These are phyloP conservation scores for Backusella tuberculispora DNA, from an alignment of 192 early-diverging fungal genomes.

Conservation along the genomic window DNA sequence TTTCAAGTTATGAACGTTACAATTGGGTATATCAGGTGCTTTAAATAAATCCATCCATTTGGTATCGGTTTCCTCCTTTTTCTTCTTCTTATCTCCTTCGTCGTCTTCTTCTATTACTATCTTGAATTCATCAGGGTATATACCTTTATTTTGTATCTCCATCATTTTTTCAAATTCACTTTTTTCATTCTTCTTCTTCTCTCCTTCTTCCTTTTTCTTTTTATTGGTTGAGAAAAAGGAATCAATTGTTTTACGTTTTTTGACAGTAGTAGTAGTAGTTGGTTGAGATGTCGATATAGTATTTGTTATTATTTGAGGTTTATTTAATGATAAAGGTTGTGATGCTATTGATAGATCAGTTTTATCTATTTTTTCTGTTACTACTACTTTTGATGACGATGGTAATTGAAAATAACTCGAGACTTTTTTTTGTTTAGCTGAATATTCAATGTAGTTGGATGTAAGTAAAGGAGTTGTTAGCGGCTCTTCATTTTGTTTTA, in stretches of 20 bases:
- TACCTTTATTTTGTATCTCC: background rate
- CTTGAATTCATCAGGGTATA: background rate
- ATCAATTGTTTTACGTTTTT: conserved; percentile 2
- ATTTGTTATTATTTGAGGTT: too few species aligned
- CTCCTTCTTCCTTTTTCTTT: background rate
- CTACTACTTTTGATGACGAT: background rate
- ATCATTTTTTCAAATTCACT: conserved; percentile 2
- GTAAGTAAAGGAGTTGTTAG: background rate
- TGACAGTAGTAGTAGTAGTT: background rate
- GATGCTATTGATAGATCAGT: too few species aligned
- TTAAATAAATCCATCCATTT: background rate
- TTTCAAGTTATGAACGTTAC: background rate
- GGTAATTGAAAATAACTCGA: background rate
- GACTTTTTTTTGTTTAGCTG: background rate
- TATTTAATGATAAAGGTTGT: too few species aligned
- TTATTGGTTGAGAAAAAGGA: background rate
- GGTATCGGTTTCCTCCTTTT: background rate
- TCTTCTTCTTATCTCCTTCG: background rate
- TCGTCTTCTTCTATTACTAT: background rate
- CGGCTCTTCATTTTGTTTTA: background rate
- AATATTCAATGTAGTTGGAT: background rate
- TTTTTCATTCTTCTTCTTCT: background rate
- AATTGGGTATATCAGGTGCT: conserved; percentile 3
- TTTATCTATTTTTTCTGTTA: too few species aligned
- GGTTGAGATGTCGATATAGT: background rate